phyloP scores from a whole-genome alignment of 306 rosid species.

The Comarum palustre region DNA sequence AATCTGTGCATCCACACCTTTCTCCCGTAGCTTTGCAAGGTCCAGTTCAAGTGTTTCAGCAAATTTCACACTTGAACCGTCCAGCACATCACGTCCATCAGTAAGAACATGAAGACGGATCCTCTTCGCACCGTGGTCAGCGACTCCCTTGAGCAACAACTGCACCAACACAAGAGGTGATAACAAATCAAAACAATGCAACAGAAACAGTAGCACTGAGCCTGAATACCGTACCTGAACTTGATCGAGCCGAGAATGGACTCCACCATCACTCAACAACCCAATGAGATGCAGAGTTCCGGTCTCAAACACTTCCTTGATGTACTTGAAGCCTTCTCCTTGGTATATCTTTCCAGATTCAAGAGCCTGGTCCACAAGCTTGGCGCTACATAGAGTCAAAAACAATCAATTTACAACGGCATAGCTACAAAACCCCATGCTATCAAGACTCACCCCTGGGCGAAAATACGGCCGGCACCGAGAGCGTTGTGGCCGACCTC shows the following conservation, averaged over 20 bases:
- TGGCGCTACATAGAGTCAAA: constrained; percentile 51
- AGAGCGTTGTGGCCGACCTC: constrained; percentile 99
- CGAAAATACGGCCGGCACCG: constrained; percentile 93
- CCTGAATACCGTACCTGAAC: constrained; percentile 39
- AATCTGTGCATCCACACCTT: constrained; percentile 78
- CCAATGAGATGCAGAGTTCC: constrained; percentile 93
- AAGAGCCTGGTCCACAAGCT: constrained; percentile 93
- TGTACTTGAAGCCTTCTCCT: constrained; percentile 82
- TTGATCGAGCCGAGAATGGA: constrained; percentile 85
- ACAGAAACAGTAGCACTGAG: not conserved
- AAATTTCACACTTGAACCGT: constrained; percentile 87
- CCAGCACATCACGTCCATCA: constrained; percentile 98
- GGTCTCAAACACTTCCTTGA: constrained; percentile 56
- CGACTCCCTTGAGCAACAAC: constrained; percentile 85
- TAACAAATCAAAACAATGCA: not conserved
- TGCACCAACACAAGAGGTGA: constrained; percentile 36
- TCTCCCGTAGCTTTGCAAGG: constrained; percentile 64
- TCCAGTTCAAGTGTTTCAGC: constrained; percentile 79
- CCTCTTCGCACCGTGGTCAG: constrained; percentile 74
- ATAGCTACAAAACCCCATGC: not conserved
- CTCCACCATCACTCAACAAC: constrained; percentile 86
- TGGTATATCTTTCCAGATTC: constrained; percentile 75
- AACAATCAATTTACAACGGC: not conserved
- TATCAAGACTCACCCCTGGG: constrained; percentile 68
- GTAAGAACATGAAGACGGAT: constrained; percentile 89